Evolutionary conservation across 768 basidiomycete genomes (phyloP), one percentile per base, ranked within the genome.

Genomic region (Russula sp.): DNA sequence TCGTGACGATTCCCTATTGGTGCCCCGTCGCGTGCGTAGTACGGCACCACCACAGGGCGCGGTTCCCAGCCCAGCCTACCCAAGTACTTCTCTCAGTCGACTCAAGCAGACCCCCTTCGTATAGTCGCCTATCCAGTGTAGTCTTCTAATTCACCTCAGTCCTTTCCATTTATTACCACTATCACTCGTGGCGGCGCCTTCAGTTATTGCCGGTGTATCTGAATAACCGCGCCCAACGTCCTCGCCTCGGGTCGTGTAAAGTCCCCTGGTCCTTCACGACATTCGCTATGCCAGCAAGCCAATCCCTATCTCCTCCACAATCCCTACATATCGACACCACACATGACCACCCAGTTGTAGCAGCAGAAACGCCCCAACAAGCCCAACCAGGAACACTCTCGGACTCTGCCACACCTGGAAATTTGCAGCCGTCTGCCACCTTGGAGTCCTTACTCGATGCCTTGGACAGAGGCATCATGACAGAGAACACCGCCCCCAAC

Each of bases 291-390:
- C 47, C 57, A 22, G 8, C 46, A 9, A 43, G 35, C 10, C 18
- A 51, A 13, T 6, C 38, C 22, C 10, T 13, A 43, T 48, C 57
- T 48, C 25, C 25, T 14, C 49, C 57, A 8, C 57, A 42, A 32
- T 25, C 52, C 18, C 9, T 47, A 1, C 18, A 0, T 29, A 18
- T 35, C 18, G 57, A 55, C 34, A 16, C 38, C n/a, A 38, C 41
- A 49, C 39, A 63, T 48, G 36, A 45, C 51, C 45, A 41, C 34
- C 35, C 52, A 8, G 16, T 29, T 32, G 16, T 41, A 32, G 41
- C n/a, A 63, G 47, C 16, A 43, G 57, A 53, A 20, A 29, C 58
- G 39, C 41, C 52, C 14, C 46, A 59, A 45, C 62, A 38, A 14
- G 10, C 52, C 52, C 57, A 59, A 49, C 22, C 22, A 18, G 62